Base-by-base conservation (phyloP, 139 green algal species). In the Closterium sp. region DNA sequence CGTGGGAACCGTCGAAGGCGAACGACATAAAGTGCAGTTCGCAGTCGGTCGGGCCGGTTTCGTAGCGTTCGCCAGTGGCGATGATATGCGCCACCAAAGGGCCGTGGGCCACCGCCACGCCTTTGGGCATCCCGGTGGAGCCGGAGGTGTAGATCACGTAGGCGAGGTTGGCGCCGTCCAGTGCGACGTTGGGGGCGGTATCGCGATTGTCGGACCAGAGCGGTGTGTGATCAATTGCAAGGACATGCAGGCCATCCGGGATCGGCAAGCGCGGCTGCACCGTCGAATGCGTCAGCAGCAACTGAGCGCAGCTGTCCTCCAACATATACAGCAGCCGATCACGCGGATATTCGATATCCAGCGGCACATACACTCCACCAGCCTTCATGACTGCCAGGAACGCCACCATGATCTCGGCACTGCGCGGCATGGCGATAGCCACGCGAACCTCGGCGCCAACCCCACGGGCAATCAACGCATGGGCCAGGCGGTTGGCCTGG, bases 91-190 rank as follows among this genome's bases (percentile, higher is more conserved):
- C n/a, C n/a, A n/a, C n/a, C n/a, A n/a, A n/a, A n/a, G 64, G 64
- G 12, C 64, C 12, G 64, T 83, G 64, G 12, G 12, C 19, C n/a
- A n/a, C n/a, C 12, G 19, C 64, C 19, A 96, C 92, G 33, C 95
- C 95, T 91, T 97, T 97, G 69, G 96, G 96, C 3, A 91, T 34
- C 33, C 96, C 96, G 4, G 96, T 96, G 28, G 88, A 94, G 43
- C 96, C 96, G 6, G 93, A 95, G 25, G 96, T 96, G 94, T 96
- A 97, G 81, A 96, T 96, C 69, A 95, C 90, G 92, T 96, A 96
- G 12, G 94, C 94, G 30, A 96, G 43, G 66, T 94, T 83, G 84
- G 43, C 35, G 9, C 31, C 34, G 28, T 85, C 28, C 28, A 90
- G 7, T 83, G 12, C 64, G 19, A 12, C 19, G 12, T 28, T 19